Conservation (phyloP, 441 rosid species). For the Pelargonium australe region DNA sequence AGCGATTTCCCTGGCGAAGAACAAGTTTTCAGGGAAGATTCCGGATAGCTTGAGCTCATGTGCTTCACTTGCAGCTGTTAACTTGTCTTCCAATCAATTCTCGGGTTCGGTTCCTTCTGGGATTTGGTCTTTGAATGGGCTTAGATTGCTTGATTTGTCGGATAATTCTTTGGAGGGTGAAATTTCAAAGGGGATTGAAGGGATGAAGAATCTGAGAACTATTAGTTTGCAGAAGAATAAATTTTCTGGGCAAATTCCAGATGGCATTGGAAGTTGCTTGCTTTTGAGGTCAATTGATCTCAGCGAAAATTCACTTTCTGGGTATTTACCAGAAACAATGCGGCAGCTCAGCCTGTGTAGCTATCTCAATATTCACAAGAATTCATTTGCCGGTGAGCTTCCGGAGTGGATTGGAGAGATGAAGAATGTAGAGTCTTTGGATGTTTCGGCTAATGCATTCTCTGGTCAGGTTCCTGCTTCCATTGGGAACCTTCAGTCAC, state of each 20-base stretch:
- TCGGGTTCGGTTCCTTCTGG: constrained; percentile 50
- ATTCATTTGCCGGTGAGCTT: constrained; percentile 40
- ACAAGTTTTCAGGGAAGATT: constrained; percentile 50
- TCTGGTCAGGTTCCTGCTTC: constrained; percentile 57
- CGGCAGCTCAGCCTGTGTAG: constrained; percentile 49
- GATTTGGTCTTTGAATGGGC: constrained; percentile 49
- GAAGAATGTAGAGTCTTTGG: constrained; percentile 53
- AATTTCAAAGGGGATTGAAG: constrained; percentile 35
- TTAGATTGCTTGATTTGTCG: constrained; percentile 57
- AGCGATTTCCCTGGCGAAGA: constrained; percentile 47
- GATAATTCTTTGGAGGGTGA: constrained; percentile 51
- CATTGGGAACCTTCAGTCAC: constrained; percentile 48
- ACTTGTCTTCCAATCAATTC: constrained; percentile 46
- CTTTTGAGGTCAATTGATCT: constrained; percentile 50
- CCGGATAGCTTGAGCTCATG: constrained; percentile 55
- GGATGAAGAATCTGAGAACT: constrained; percentile 45
- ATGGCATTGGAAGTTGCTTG: constrained; percentile 53
- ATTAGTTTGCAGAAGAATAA: constrained; percentile 44
- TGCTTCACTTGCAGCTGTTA: constrained; percentile 43
- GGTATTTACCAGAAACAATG: constrained; percentile 44
- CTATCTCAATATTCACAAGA: constrained; percentile 37
- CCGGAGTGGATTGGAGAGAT: constrained; percentile 52
- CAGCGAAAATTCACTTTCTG: constrained; percentile 49
- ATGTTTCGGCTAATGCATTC: constrained; percentile 68
- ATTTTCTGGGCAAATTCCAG: constrained; percentile 41